Evolutionary conservation across 768 basidiomycete species (phyloP).

Genomic region (Trametes sanguinea): DNA sequence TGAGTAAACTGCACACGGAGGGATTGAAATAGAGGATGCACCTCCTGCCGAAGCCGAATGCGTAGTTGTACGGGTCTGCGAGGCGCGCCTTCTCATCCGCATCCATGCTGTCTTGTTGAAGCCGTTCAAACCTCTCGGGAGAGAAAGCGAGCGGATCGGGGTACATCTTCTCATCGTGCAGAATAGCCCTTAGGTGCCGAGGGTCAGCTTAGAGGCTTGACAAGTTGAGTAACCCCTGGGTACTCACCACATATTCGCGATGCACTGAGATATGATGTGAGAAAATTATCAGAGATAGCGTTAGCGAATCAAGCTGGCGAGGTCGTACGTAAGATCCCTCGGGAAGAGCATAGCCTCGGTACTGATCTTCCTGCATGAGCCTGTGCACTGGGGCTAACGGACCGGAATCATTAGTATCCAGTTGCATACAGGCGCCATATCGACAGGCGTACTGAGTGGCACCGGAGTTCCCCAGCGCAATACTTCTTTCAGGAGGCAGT

Average conservation of each 20-base stretch:
- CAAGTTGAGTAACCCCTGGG: too few relatives aligned
- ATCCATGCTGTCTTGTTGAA: background rate
- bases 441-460: constrained; percentile 6
- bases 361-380: constrained; percentile 10
- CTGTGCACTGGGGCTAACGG: constrained; percentile 10
- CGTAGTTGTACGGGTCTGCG: constrained; percentile 10
- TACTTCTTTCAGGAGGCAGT: constrained; percentile 6
- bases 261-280: background rate
- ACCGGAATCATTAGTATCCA: background rate
- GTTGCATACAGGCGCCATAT: too few relatives aligned
- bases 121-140: constrained; percentile 12
- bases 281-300: background rate
- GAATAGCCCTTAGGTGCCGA: constrained; percentile 7
- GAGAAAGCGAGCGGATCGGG: constrained; percentile 8
- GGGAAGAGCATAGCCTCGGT: constrained; percentile 8
- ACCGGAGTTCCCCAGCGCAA: constrained; percentile 8
- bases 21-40: background rate
- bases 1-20: too few relatives aligned
- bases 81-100: background rate
- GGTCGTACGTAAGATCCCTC: constrained; percentile 10
- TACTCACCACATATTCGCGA: constrained; percentile 16
- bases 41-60: constrained; percentile 23
- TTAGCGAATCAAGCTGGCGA: too few relatives aligned
- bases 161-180: constrained; percentile 19
- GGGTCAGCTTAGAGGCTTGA: background rate